Base-by-base conservation (phyloP, 352 stramenopile species). In the Pythium pyrilobum region DNA sequence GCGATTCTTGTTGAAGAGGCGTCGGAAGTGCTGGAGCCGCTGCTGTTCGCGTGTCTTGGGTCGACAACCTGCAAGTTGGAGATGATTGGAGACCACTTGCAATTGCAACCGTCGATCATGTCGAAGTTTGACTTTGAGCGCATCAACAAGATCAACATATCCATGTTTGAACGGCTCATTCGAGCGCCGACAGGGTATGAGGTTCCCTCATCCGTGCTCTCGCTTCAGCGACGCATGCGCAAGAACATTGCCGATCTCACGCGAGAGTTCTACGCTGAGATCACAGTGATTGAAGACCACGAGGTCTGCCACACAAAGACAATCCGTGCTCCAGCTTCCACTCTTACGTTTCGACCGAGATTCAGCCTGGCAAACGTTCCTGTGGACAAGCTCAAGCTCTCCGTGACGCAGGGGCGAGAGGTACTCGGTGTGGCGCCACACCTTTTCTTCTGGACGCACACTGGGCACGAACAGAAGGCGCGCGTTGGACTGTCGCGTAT, bases 21-120 rank as follows among this genome's bases (percentile, higher is more conserved):
- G 10, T 89, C 76, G 0, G 85, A 95, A 70, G 85, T 96, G 25
- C 74, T 95, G 50, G 85, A 96, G 49, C 85, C 87, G 7, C 59
- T 95, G n/a, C 45, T 95, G 24, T 87, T 96, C 33, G 77, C 80
- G 32, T 95, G 85, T 47, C 72, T 96, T 23, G 80, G 75, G 37
- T 84, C 84, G 11, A 90, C 78, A 4, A 95, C 81, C 2, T 74
- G 77, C 41, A 95, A 96, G 39, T 43, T 96, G 16, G 79, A 95
- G 62, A 95, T 95, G 83, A 94, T 95, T 49, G 87, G 87, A 11
- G 87, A 96, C 39, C 85, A 96, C 48, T 64, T 87, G 67, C 86
- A 96, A 50, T 65, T 95, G 2, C 81, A 94, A 29, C 87, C 87
- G 6, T 85, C 72, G 7, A 68, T 96, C 11, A 91, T 92, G 75